phyloP scores from a whole-genome alignment of 2,329 filamentous ascomycete genomes.

The Thelonectria olida region DNA sequence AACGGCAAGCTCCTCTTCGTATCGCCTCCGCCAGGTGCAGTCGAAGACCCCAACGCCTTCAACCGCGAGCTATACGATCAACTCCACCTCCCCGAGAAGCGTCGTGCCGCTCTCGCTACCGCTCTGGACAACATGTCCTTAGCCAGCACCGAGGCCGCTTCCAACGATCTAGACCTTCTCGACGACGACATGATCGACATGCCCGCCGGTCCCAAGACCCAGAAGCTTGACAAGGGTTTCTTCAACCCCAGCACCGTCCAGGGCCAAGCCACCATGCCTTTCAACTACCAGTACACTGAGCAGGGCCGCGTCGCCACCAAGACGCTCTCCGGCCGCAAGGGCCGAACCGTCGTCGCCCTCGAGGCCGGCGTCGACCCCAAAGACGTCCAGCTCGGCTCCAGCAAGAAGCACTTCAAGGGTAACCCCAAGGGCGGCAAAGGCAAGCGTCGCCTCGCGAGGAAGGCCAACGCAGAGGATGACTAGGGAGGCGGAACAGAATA shows the following conservation, averaged over 20 bases:
- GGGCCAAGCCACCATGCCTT: slow-evolving; percentile 80
- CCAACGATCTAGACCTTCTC: slow-evolving; percentile 36
- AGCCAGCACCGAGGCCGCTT: slow-evolving; percentile 38
- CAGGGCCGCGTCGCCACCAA: slow-evolving; percentile 72
- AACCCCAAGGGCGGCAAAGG: slow-evolving; percentile 68
- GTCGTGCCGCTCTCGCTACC: slow-evolving; percentile 70
- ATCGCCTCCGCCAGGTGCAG: slow-evolving; percentile 80
- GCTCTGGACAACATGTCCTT: slow-evolving; percentile 59
- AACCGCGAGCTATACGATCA: slow-evolving; percentile 90
- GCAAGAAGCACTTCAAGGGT: slow-evolving; percentile 97
- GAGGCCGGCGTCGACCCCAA: slow-evolving; percentile 86
- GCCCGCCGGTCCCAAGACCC: slow-evolving; percentile 76
- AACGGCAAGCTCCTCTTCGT: slow-evolving; percentile 94
- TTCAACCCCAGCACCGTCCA: slow-evolving; percentile 74
- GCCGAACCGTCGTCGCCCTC: slow-evolving; percentile 80
- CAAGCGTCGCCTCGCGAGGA: slow-evolving; percentile 47
- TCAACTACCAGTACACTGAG: slow-evolving; percentile 88
- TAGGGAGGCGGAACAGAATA: slow-evolving; percentile 12
- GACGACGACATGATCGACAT: slow-evolving; percentile 53
- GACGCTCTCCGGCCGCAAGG: slow-evolving; percentile 83
- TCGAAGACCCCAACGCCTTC: slow-evolving; percentile 79
- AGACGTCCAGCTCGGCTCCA: slow-evolving; percentile 71
- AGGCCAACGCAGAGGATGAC: slow-evolving; percentile 32
- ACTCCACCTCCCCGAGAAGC: slow-evolving; percentile 82
- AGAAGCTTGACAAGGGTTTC: slow-evolving; percentile 86